Evolutionary conservation across 768 basidiomycete species (phyloP), one percentile per base, ranked within the genome.

Genomic region (Lactarius tabidus): DNA sequence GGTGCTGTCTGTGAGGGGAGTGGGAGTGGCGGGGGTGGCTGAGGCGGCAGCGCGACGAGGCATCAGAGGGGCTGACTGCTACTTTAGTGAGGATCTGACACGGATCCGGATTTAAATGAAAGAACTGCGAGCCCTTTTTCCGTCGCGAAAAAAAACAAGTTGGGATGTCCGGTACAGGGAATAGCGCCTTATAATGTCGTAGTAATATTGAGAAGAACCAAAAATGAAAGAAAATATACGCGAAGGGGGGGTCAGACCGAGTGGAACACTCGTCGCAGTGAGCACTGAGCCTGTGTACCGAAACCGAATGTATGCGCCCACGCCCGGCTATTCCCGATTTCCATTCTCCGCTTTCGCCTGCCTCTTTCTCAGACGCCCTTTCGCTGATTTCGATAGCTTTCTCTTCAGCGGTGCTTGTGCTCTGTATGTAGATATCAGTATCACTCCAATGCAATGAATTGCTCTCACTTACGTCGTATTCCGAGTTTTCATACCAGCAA

Each of bases 301-400:
- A 51, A 51, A 23, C 26, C 23, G 48, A 51, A 23, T 51, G 48
- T 51, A 51, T 51, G 48, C 48, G 48, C 39, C 48, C 8, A 36
- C 36, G 2, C 38, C 54, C 65, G 65, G 65, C 61, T 66, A 62
- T 38, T 45, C 61, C 65, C 65, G 65, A 0, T 29, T 54, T 66
- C 41, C 57, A 59, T 58, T 62, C 65, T 66, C 65, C 65, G 65
- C 73, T 67, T 79, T 79, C 68, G 73, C 75, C 64, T 69, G 67
- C 72, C 74, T 74, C 70, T 79, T 84, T 72, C 80, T 85, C 64
- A 80, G 78, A 55, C 87, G 79, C 15, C 76, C 76, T 72, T 83
- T 85, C 0, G 87, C 85, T 2, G 84, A 79, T 67, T 81, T 88
- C 29, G 84, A 81, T 54, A 89, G 70, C 65, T 79, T 81, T 20